Percentiles rank a stretch among this genome's conserved stretches.
Evolutionary conservation across 2,329 filamentous ascomycete species (phyloP).

Genomic region (Albophoma yamanashiensis): DNA sequence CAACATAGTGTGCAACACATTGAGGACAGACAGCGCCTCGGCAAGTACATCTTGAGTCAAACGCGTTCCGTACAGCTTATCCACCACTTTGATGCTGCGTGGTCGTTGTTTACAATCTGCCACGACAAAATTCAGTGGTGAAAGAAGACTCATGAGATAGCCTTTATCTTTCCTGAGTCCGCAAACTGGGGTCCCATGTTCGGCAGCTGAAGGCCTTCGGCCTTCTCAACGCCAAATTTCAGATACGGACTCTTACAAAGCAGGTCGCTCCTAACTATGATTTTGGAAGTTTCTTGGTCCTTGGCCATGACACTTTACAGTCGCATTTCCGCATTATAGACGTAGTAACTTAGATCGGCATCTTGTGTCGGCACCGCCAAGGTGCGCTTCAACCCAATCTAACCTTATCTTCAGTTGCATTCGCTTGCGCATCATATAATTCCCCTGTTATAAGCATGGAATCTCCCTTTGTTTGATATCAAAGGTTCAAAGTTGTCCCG

Average conservation of each 20-base stretch:
- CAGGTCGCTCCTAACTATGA: slow-evolving; percentile 37
- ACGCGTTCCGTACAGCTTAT: background rate
- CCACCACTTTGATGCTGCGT: slow-evolving; percentile 16
- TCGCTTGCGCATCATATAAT: slow-evolving; percentile 28
- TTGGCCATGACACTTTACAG: slow-evolving; percentile 26
- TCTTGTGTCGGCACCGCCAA: background rate
- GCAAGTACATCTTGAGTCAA: background rate
- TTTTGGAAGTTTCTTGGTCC: slow-evolving; percentile 24
- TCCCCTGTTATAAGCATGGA: slow-evolving; percentile 35
- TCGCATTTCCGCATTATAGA: slow-evolving; percentile 27
- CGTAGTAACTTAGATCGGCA: slow-evolving; percentile 24
- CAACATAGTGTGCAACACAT: no score
- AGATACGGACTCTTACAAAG: background rate
- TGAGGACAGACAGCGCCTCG: background rate
- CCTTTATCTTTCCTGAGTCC: slow-evolving; percentile 27
- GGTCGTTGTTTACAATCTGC: slow-evolving; percentile 13
- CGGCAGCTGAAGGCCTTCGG: slow-evolving; percentile 31
- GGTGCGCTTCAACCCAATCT: background rate
- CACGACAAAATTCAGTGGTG: slow-evolving; percentile 33
- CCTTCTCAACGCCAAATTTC: slow-evolving; percentile 26
- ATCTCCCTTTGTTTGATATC: slow-evolving; percentile 31
- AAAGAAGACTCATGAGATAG: slow-evolving; percentile 35
- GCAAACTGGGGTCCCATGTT: slow-evolving; percentile 27
- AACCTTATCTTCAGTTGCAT: background rate
- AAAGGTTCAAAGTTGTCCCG: slow-evolving; percentile 41